Evolutionary conservation across 331 rosid species (phyloP).

Genomic region (Rosa hybrid): DNA sequence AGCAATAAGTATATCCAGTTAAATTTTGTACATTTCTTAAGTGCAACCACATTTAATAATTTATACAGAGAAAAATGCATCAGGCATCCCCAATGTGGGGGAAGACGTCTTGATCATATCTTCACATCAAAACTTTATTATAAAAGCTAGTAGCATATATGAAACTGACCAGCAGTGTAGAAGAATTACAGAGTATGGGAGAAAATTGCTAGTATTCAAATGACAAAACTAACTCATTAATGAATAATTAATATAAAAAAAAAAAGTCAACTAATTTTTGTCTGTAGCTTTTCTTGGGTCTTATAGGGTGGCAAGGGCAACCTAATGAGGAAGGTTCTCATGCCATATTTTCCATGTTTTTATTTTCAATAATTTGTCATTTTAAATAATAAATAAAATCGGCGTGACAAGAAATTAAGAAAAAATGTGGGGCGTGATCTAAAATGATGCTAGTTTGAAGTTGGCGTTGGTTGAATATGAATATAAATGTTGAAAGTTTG

Average conservation of each 20-base stretch:
- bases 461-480: neutral
- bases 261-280: neutral
- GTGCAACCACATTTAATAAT: no score
- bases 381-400: neutral
- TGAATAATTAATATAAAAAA: neutral
- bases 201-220: neutral
- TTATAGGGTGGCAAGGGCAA: neutral
- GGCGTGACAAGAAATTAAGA: neutral
- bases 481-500: conserved; percentile 15
- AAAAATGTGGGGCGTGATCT: conserved; percentile 8
- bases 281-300: neutral
- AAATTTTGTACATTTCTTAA: no score
- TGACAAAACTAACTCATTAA: neutral
- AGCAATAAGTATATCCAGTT: no score
- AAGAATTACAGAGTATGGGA: neutral
- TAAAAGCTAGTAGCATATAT: no score
- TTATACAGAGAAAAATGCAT: no score
- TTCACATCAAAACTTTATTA: no score
- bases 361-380: neutral
- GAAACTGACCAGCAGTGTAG: neutral
- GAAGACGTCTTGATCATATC: neutral
- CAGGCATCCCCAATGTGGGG: no score
- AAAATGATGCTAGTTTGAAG: neutral
- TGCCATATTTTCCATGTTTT: neutral
- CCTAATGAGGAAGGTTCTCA: conserved; percentile 10